Base-by-base conservation (phyloP, 139 green algal species). In the Micractinium sp. region DNA sequence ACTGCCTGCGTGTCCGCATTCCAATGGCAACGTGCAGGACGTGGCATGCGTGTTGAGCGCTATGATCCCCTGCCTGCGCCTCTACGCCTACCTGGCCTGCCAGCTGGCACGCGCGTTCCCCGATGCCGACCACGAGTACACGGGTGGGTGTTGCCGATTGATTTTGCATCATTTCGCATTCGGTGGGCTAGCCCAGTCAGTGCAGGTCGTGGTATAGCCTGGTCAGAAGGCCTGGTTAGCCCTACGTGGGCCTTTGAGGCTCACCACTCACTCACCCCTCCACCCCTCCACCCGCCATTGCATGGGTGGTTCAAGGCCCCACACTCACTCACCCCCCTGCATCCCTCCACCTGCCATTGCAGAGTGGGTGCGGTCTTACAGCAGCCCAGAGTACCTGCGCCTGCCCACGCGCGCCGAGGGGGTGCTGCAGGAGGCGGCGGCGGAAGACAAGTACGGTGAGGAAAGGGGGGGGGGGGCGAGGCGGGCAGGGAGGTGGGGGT, bases 51-150 rank as follows among this genome's bases (percentile, higher is more conserved):
- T 97, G 38, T 75, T 98, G 73, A 91, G 93, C 0, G 93, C 95
- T 22, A 96, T 98, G 95, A 87, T 94, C 63, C 96, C 96, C 1
- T 98, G 96, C 90, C 90, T 91, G 22, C 93, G 95, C 2, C 88
- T 98, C 31, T 98, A 98, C 84, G 95, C 88, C 78, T 98, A 89
- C 89, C 91, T 98, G 61, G 96, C 94, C 2, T 93, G 90, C 81
- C 82, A 92, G 82, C 92, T 98, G 88, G 91, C 90, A 25, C 76
- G 38, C 35, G 67, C 60, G 0, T 88, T 71, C 53, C 78, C 78
- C 33, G 73, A 76, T 38, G 82, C 41, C 2, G 88, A 89, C 3
- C 61, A 89, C 60, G 69, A 88, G 61, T 85, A 85, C 86, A 78
- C 56, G 19, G 85, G 85, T 84, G 12, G 20, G 61, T 35, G 7